These are phyloP conservation scores for Myxozyma monticola DNA, from an alignment of 805 yeast species.

Conservation along the genomic window DNA sequence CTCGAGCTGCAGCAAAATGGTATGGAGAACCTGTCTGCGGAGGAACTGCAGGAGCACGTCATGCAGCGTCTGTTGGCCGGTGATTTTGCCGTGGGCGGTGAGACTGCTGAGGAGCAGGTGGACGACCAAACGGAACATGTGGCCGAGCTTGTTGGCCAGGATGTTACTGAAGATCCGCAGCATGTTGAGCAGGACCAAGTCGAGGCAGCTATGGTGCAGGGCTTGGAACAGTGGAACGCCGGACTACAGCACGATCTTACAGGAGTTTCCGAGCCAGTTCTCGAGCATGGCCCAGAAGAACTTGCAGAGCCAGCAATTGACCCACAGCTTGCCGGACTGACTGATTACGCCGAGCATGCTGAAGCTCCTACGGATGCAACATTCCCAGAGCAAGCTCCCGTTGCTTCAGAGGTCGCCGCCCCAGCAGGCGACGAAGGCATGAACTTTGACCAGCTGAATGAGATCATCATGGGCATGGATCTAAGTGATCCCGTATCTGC, in stretches of 20 bases:
- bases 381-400: neutral
- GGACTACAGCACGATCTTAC: neutral
- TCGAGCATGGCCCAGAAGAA: neutral
- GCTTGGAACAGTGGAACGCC: neutral
- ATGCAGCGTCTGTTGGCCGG: slow-evolving; percentile 13
- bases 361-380: neutral
- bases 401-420: neutral
- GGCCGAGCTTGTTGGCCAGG: too few species aligned
- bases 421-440: slow-evolving; percentile 3
- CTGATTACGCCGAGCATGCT: neutral
- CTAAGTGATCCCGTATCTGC: slow-evolving; percentile 27
- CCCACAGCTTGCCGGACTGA: neutral
- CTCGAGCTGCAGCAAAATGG: slow-evolving; percentile 12
- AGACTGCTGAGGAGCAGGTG: neutral
- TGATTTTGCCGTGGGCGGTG: neutral
- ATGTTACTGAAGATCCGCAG: neutral
- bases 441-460: slow-evolving; percentile 17
- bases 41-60: slow-evolving; percentile 16
- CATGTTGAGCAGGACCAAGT: neutral
- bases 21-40: slow-evolving; percentile 5
- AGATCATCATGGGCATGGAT: slow-evolving; percentile 26
- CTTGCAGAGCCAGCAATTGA: neutral
- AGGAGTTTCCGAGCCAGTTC: neutral
- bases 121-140: too few species aligned
- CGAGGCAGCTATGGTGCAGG: neutral